A percentile compares a stretch with the other conserved stretches of the same genome.
Conservation (phyloP, 441 rosid genomes). For the California macrophylla region DNA sequence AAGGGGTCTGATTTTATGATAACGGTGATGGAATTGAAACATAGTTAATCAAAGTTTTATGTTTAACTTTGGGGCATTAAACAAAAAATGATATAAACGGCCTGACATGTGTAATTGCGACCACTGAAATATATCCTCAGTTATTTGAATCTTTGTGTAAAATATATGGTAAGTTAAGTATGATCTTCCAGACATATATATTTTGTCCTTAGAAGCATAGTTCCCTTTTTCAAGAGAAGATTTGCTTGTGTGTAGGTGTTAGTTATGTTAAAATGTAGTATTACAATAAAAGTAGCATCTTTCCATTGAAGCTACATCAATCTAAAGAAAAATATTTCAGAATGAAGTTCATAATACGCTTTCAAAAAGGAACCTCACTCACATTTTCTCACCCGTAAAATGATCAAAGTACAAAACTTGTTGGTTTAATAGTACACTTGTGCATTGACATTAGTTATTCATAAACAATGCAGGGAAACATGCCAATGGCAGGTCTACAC, state of each 20-base stretch:
- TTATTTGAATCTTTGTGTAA: not conserved
- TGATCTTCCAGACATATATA: not conserved
- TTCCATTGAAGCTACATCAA: conserved; percentile 2
- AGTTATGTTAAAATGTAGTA: not conserved
- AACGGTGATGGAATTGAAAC: not conserved
- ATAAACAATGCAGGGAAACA: conserved; percentile 59
- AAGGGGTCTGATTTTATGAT: not conserved
- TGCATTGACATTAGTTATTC: conserved; percentile 18
- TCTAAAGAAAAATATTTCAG: not conserved
- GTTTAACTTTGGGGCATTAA: not conserved
- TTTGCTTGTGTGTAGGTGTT: conserved; percentile 1
- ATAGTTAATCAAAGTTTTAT: not conserved
- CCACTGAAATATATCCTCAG: not conserved
- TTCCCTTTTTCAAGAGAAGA: not conserved
- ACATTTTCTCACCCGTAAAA: not conserved
- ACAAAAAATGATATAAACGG: not conserved
- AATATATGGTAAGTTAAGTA: not conserved
- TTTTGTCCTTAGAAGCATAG: not conserved
- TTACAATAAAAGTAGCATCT: not conserved
- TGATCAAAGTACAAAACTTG: not conserved
- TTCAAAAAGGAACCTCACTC: not conserved
- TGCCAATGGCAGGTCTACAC: conserved; percentile 79
- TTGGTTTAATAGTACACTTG: conserved; percentile 7
- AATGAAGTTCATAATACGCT: not conserved
- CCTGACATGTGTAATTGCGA: not conserved